Conservation (phyloP, 2,329 filamentous ascomycete genomes). For the Pseudopyricularia javanii region DNA sequence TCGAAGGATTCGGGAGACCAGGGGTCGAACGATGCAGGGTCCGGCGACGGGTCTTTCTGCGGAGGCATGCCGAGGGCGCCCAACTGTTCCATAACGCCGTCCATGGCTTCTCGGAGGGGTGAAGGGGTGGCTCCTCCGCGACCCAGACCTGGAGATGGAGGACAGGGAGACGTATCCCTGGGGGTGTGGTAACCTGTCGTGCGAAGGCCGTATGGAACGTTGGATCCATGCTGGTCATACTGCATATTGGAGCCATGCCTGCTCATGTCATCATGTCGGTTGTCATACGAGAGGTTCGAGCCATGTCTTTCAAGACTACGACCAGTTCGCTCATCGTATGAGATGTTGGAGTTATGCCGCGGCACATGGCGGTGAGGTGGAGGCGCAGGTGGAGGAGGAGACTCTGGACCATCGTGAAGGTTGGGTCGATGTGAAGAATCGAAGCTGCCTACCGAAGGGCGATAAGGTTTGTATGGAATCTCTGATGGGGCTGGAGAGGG, state of each 20-base stretch:
- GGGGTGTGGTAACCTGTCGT: constrained; percentile 38
- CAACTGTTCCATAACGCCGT: constrained; percentile 91
- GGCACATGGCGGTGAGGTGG: constrained; percentile 63
- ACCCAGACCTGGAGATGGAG: constrained; percentile 53
- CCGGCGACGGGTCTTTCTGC: constrained; percentile 36
- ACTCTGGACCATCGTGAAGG: constrained; percentile 28
- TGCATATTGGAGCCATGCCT: constrained; percentile 9
- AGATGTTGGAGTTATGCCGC: constrained; percentile 17
- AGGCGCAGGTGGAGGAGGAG: constrained; percentile 70
- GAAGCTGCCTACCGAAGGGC: constrained; percentile 6
- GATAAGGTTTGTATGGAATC: constrained; percentile 4
- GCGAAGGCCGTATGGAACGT: constrained; percentile 25
- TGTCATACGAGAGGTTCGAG: constrained; percentile 24
- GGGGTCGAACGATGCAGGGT: constrained; percentile 48
- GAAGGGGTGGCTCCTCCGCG: constrained; percentile 67
- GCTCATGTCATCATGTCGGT: constrained; percentile 8
- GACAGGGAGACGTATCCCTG: constrained; percentile 48
- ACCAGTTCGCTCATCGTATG: constrained; percentile 14
- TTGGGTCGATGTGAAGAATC: neutral
- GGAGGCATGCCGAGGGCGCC: constrained; percentile 67
- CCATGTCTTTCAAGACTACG: constrained; percentile 17
- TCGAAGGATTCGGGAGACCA: constrained; percentile 90
- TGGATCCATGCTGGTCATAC: constrained; percentile 7
- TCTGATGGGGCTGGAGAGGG: constrained; percentile 9
- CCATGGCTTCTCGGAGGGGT: constrained; percentile 87